Conservation (phyloP, 441 rosid species). For the Lepidium campestre region DNA sequence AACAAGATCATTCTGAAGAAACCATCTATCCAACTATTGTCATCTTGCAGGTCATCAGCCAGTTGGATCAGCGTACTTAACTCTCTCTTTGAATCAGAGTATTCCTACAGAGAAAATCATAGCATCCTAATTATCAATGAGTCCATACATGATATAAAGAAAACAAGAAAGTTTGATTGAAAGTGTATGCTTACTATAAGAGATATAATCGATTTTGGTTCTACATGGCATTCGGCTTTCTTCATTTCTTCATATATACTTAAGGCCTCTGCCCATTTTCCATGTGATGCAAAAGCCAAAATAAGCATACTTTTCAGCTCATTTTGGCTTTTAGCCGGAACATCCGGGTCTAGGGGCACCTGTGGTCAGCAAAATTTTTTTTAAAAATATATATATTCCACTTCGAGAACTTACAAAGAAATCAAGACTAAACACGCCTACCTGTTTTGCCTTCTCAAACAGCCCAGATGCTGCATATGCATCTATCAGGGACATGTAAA, state of each 20-base stretch:
- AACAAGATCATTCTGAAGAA: slow-evolving; percentile 51
- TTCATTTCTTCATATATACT: slow-evolving; percentile 57
- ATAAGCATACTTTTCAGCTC: slow-evolving; percentile 73
- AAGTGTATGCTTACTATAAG: slow-evolving; percentile 62
- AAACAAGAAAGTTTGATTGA: not conserved
- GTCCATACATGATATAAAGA: not conserved
- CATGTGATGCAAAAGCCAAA: slow-evolving; percentile 66
- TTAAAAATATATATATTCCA: too few species aligned
- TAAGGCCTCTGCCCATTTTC: slow-evolving; percentile 65
- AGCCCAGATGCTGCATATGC: slow-evolving; percentile 68
- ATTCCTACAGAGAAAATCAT: slow-evolving; percentile 41
- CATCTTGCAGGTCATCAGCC: slow-evolving; percentile 45
- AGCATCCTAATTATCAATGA: not conserved
- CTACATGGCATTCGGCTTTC: slow-evolving; percentile 39
- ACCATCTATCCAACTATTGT: slow-evolving; percentile 52
- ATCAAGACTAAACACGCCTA: slow-evolving; percentile 14
- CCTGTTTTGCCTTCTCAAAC: slow-evolving; percentile 86
- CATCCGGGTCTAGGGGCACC: slow-evolving; percentile 47
- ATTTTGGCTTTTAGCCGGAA: slow-evolving; percentile 35
- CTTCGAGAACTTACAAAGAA: not conserved
- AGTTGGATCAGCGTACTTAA: slow-evolving; percentile 39
- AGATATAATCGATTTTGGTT: slow-evolving; percentile 54
- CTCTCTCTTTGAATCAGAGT: slow-evolving; percentile 43
- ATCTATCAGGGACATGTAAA: slow-evolving; percentile 63
- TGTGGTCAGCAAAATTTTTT: slow-evolving; percentile 27